A percentile compares a stretch with the other conserved stretches of the same genome.
phyloP scores from a whole-genome alignment of 306 rosid genomes.

The Fragaria nilgerrensis region DNA sequence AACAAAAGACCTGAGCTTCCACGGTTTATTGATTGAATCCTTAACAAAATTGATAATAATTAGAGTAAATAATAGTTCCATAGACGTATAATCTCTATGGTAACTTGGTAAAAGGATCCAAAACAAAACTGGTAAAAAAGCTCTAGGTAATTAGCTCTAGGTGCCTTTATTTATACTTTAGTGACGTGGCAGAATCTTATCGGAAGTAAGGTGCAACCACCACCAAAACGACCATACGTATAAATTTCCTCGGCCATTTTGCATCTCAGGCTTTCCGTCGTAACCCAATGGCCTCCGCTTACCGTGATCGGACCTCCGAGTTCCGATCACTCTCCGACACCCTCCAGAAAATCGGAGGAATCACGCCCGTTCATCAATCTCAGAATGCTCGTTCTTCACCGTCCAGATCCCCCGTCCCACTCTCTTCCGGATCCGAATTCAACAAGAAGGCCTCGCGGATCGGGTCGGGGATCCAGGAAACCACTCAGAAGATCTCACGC shows the following conservation, averaged over 20 bases:
- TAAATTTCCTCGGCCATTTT: not conserved
- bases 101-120: no score
- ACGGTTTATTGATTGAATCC: no score
- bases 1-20: no score
- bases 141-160: no score
- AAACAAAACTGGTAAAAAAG: no score
- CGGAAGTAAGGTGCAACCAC: not conserved
- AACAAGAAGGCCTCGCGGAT: conserved; percentile 77
- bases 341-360: conserved; percentile 62
- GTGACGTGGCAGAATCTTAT: not conserved
- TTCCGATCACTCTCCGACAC: conserved; percentile 70
- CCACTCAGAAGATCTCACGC: conserved; percentile 67
- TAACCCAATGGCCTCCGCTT: conserved; percentile 53
- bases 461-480: conserved; percentile 75
- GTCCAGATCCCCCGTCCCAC: conserved; percentile 21
- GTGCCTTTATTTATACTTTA: not conserved
- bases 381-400: conserved; percentile 39
- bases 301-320: conserved; percentile 88
- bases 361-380: conserved; percentile 32
- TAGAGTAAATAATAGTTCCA: no score
- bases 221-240: conserved; percentile 1
- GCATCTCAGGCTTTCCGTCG: conserved; percentile 6
- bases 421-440: conserved; percentile 68
- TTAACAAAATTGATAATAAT: no score
- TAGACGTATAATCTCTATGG: no score